A percentile compares a stretch with the other conserved stretches of the same genome.
Evolutionary conservation across 805 yeast species (phyloP).

Genomic region (Metschnikowia noctiluminum): DNA sequence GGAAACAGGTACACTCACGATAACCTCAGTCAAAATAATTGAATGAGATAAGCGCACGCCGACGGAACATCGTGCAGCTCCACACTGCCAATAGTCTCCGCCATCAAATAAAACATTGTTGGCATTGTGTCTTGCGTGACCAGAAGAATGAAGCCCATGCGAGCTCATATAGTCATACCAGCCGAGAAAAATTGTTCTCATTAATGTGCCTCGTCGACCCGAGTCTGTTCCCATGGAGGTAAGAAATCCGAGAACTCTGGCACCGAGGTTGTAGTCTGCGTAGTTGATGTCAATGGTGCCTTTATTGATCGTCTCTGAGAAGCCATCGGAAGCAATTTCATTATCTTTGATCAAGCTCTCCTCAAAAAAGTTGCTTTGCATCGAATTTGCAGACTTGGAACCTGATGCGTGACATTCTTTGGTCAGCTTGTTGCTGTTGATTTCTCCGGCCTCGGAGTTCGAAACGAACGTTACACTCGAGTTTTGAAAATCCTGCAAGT

Average conservation of each 20-base stretch:
- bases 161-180: slow-evolving; percentile 37
- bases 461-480: slow-evolving; percentile 16
- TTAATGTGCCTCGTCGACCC: slow-evolving; percentile 16
- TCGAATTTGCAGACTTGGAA: slow-evolving; percentile 23
- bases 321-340: no score
- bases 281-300: slow-evolving; percentile 37
- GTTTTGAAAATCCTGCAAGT: background rate
- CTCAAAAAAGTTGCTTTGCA: slow-evolving; percentile 24
- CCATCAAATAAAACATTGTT: slow-evolving; percentile 36
- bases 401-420: slow-evolving; percentile 24
- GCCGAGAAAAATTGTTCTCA: slow-evolving; percentile 32
- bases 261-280: slow-evolving; percentile 38
- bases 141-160: slow-evolving; percentile 22
- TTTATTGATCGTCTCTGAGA: slow-evolving; percentile 18
- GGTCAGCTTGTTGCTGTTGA: slow-evolving; percentile 20
- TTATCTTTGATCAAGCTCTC: no score
- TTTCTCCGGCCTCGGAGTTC: slow-evolving; percentile 22
- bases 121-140: slow-evolving; percentile 33
- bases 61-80: slow-evolving; percentile 26
- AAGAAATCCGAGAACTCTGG: slow-evolving; percentile 39
- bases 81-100: slow-evolving; percentile 34
- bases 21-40: slow-evolving; percentile 34
- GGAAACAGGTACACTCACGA: slow-evolving; percentile 20
- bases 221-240: slow-evolving; percentile 24
- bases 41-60: slow-evolving; percentile 35